These are phyloP conservation scores for Hymenoscyphus fructigenus DNA, from an alignment of 2,329 filamentous ascomycete species.

Conservation along the genomic window DNA sequence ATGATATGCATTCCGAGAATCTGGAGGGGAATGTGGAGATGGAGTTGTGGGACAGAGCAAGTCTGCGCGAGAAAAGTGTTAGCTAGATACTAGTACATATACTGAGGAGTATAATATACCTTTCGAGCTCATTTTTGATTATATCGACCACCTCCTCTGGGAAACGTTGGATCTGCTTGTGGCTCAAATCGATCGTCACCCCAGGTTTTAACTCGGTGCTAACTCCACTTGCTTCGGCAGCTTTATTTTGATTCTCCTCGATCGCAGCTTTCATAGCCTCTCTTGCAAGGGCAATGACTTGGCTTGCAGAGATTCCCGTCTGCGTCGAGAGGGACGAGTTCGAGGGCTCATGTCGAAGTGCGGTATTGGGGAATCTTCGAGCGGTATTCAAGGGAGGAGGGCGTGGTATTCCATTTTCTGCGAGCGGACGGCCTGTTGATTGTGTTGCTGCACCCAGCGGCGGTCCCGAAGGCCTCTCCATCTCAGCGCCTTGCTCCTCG, in stretches of 20 bases:
- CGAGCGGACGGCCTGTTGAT: constrained; percentile 40
- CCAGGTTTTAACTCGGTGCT: constrained; percentile 62
- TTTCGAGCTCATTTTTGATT: constrained; percentile 38
- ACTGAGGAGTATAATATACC: constrained; percentile 28
- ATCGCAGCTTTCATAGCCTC: constrained; percentile 68
- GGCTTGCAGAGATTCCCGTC: constrained; percentile 55
- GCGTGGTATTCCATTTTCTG: constrained; percentile 41
- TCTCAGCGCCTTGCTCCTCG: constrained; percentile 22
- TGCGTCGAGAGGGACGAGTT: constrained; percentile 45
- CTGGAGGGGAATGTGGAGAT: constrained; percentile 67
- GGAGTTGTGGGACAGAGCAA: constrained; percentile 80
- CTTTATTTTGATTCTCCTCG: constrained; percentile 63
- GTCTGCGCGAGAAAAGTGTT: constrained; percentile 45
- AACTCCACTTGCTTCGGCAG: constrained; percentile 57
- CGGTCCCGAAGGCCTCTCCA: constrained; percentile 36
- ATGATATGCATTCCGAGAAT: constrained; percentile 72
- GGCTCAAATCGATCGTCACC: constrained; percentile 75
- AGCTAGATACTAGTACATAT: constrained; percentile 21
- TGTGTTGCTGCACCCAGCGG: constrained; percentile 38
- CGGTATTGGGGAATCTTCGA: constrained; percentile 44
- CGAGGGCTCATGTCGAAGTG: constrained; percentile 46
- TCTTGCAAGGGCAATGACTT: constrained; percentile 64
- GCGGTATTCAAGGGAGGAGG: constrained; percentile 37
- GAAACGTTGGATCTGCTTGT: constrained; percentile 63
- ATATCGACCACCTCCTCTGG: constrained; percentile 40